Base-by-base conservation (phyloP, 805 yeast species). In the Nakazawaea laoshanensis region DNA sequence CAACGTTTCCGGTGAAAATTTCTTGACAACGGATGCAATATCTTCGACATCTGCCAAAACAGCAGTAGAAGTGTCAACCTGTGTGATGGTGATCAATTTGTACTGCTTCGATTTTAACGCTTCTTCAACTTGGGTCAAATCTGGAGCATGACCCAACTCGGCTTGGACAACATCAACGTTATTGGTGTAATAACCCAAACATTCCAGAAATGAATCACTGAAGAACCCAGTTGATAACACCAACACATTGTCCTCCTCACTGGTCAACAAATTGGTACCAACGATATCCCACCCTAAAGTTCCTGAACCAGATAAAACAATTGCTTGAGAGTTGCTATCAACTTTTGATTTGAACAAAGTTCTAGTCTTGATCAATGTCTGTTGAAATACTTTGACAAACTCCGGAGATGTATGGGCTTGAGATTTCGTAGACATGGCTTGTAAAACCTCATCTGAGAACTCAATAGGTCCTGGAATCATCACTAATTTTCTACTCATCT, bases 61-160 rank as follows among this genome's bases (percentile, higher is more conserved):
- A n/a, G 95, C 94, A 22, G 96, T 86, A 2, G 96, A 86, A 28
- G 97, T 92, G 57, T 92, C 98, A 24, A 92, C 96, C 47, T 89
- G 97, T 26, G 96, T 89, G 48, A 88, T 70, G 30, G 95, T 85
- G 46, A 89, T 67, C 33, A 83, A 69, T 42, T 70, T 53, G 63
- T 81, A 89, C 39, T 62, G 57, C 33, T 66, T 63, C 7, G 55
- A 35, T 38, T 57, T 50, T 52, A 88, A 66, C 37, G 74, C 69
- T 8, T 60, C 51, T 50, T 76, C 80, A 27, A 88, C 60, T 30
- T 61, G 54, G 3, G 57, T 67, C 16, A 74, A 52, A 19, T 80
- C 70, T 13, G 84, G 84, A 22, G 67, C 67, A 37, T 69, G 80
- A 36, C 96, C 97, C 36, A 83, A 64, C 20, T 71, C 70, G 15